Base-by-base conservation (phyloP, 176 grass and related monocot species). In the Cenchrus purpureus region DNA sequence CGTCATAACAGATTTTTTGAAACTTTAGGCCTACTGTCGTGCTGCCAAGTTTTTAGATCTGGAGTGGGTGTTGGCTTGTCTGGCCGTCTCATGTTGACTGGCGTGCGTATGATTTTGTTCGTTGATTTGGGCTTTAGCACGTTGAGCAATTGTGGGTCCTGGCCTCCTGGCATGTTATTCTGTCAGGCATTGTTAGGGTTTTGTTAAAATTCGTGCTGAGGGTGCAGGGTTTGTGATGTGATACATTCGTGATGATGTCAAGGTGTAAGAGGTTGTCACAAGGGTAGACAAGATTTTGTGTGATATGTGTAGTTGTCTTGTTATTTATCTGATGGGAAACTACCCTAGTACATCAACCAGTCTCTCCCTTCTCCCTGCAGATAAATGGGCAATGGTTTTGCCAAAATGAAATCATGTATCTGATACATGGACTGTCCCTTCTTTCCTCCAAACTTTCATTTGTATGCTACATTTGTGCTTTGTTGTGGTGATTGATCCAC, bases 21-120 rank as follows among this genome's bases (percentile, higher is more conserved):
- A 64, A 6, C 52, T 53, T 49, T 14, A 45, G n/a, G 34, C 25
- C 2, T 74, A 65, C 2, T 32, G 1, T 29, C 1, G 13, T 66
- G 12, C 3, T 14, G 20, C 16, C 5, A 19, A 6, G 29, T 17
- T 61, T 48, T 68, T 79, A 46, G 74, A 83, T 90, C 84, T 87
- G 34, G 17, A 9, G 31, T 43, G 74, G 31, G 12, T 49, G 29
- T 74, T 68, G 10, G 1, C n/a, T 11, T 52, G 2, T 22, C 7
- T 79, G 19, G 10, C 16, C 68, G 59, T 74, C 6, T 53, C 31
- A 5, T 83, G 17, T n/a, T 2, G 9, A 16, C 22, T 66, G 28
- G 3, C 12, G 3, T 34, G 62, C 15, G 9, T 6, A 31, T 6
- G 42, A 2, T 29, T 14, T 8, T 5, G 37, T 58, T 48, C 50